Conservation (phyloP, 345 rosid species). For the Corymbia maculata region DNA sequence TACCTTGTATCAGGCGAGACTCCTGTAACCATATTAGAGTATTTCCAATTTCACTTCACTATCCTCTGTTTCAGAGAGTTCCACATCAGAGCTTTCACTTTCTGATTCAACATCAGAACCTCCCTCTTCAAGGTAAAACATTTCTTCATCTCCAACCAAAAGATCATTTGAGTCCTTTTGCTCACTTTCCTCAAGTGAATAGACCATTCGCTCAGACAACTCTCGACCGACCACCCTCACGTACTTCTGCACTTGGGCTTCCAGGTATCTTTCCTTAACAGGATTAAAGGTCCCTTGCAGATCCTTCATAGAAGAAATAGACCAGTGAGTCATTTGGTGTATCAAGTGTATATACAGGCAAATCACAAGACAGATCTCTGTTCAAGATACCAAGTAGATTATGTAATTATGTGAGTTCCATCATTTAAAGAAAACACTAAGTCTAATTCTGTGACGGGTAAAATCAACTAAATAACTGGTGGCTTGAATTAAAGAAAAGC, state of each 20-base stretch:
- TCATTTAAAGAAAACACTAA: neutral
- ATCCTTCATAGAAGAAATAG: constrained; percentile 22
- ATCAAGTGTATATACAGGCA: neutral
- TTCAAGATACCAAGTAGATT: neutral
- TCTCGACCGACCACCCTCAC: constrained; percentile 54
- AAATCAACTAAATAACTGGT: neutral
- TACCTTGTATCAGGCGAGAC: constrained; percentile 65
- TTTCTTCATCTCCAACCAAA: constrained; percentile 34
- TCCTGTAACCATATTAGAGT: constrained; percentile 39
- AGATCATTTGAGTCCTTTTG: constrained; percentile 19
- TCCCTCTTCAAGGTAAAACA: constrained; percentile 33
- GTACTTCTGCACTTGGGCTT: constrained; percentile 42
- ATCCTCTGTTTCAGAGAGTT: constrained; percentile 13
- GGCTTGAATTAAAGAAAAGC: neutral
- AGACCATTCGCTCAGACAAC: constrained; percentile 62
- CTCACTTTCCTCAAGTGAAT: constrained; percentile 35
- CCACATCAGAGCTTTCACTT: constrained; percentile 13
- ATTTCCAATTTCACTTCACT: constrained; percentile 32
- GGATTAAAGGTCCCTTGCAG: constrained; percentile 12
- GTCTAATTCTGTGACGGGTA: neutral
- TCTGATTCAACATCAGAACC: constrained; percentile 33
- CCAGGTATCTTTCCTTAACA: constrained; percentile 24
- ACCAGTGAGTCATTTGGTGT: neutral
- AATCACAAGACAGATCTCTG: neutral
- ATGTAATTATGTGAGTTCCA: neutral